phyloP scores from a whole-genome alignment of 352 stramenopile genomes.

The Hyaloperonospora arabidopsidis region DNA sequence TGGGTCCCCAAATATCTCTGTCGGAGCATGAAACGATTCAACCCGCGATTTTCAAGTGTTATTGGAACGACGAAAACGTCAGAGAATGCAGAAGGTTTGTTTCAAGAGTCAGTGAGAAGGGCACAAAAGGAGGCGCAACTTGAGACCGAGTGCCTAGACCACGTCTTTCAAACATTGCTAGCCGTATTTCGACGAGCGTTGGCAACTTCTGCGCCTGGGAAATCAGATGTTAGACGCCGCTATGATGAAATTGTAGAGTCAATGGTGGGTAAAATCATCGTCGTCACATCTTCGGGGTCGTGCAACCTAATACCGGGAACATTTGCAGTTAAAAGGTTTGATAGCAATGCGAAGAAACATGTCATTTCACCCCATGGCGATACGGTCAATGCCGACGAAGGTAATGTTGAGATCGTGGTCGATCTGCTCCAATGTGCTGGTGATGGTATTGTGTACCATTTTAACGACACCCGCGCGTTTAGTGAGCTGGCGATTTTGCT shows the following conservation, averaged over 20 bases:
- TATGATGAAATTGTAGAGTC: constrained; percentile 20
- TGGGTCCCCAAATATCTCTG: constrained; percentile 77
- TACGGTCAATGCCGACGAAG: not conserved
- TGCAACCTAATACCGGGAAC: constrained; percentile 9
- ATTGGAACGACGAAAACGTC: constrained; percentile 3
- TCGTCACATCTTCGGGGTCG: constrained; percentile 16
- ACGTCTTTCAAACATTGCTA: constrained; percentile 33
- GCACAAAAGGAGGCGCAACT: constrained; percentile 18
- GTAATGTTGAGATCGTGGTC: constrained; percentile 4
- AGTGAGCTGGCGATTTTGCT: constrained; percentile 31
- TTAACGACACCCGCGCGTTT: constrained; percentile 18
- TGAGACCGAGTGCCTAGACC: constrained; percentile 22
- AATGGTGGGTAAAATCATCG: constrained; percentile 28
- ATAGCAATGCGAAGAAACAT: constrained; percentile 18
- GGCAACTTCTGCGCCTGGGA: not conserved
- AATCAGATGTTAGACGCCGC: constrained; percentile 10
- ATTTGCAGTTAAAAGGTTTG: constrained; percentile 21
- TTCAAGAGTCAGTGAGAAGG: constrained; percentile 22
- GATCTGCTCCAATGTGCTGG: constrained; percentile 21
- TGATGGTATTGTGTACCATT: constrained; percentile 22
- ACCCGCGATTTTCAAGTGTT: constrained; percentile 5
- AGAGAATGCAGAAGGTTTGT: constrained; percentile 5
- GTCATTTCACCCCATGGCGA: constrained; percentile 3
- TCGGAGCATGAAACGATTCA: constrained; percentile 38
- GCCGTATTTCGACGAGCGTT: constrained; percentile 14